A percentile compares a stretch with the other conserved stretches of the same genome.
Conservation (phyloP, 2,329 filamentous ascomycete species). For the Penicillium rolfsii region DNA sequence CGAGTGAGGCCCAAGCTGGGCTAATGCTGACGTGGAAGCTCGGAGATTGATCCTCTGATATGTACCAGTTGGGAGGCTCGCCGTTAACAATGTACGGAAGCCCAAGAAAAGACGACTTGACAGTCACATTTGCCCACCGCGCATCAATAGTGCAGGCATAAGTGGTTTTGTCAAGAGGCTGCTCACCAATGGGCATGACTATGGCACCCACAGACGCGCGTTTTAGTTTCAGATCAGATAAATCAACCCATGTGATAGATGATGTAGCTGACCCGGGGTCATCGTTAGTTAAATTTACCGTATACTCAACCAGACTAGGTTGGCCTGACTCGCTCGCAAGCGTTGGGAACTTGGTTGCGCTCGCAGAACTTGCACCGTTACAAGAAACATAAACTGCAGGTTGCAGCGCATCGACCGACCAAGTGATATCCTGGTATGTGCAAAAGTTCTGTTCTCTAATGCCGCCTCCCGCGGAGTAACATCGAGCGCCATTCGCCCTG, state of each 20-base stretch:
- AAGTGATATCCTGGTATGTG: conserved; percentile 2
- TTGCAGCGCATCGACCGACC: conserved; percentile 1
- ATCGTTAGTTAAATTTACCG: neutral
- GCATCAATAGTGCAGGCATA: conserved; percentile 3
- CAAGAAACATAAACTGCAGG: conserved; percentile 2
- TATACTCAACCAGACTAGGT: neutral
- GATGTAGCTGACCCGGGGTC: neutral
- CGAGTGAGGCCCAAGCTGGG: conserved; percentile 2
- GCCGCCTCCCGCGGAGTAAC: neutral
- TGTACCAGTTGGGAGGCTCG: neutral
- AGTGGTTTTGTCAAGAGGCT: neutral
- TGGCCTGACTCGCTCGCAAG: neutral
- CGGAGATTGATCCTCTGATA: neutral
- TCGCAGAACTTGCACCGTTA: neutral
- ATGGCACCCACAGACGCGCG: neutral
- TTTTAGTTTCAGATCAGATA: neutral
- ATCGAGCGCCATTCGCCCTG: conserved; percentile 2
- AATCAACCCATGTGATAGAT: neutral
- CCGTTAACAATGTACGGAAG: conserved; percentile 1
- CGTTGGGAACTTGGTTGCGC: neutral
- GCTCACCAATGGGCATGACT: neutral
- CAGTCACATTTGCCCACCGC: neutral
- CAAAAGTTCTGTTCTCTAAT: conserved; percentile 1
- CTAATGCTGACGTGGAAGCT: neutral
- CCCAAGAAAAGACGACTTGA: neutral